Base-by-base conservation (phyloP, 345 rosid species). In the Ailanthus altissimus region DNA sequence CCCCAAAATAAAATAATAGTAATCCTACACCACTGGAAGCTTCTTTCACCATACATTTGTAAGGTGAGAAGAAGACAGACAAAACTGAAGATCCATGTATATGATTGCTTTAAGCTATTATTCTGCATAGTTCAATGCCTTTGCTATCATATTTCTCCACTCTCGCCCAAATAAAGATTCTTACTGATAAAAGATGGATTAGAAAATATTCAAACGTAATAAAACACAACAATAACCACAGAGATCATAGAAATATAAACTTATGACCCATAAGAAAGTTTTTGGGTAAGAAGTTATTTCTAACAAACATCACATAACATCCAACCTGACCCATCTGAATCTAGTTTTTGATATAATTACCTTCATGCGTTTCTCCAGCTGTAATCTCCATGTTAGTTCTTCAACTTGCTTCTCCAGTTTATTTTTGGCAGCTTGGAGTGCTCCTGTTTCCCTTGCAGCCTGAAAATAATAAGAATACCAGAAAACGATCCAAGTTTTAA, bases 401-500 rank as follows among this genome's bases (percentile, higher is more conserved):
- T 96, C 99, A 81, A 96, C 99, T 86, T 96, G 97, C 88, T 94
- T 96, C 86, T 96, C 98, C 83, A 94, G 85, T 84, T 93, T 92
- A 84, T 93, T 96, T 79, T 96, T 96, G 72, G 99, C 99, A 74
- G 95, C 99, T 84, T 96, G 98, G 78, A 96, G 94, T 80, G 99
- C 99, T 81, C 99, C 99, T 38, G 99, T 96, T 89, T 96, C 97
- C 83, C 89, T 90, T 25, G 99, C 99, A 81, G 99, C 98, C 99
- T 94, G 86, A 59, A 79, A 58, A 74, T 76, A 28, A 46, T 38
- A 23, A 21, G 16, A 73, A 76, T 46, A 73, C 73, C 14, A 77
- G 51, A 62, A 67, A 65, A n/a, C 15, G 23, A 1, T 3, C 3
- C 3, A 32, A 32, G 38, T 32, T 32, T 46, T 38, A 36, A 21